These are phyloP conservation scores for thale cress (Arabidopsis thaliana) DNA, from an alignment of 345 rosid genomes.

Conservation along the genomic window TAIR10.1 NC_003076.8:17453501-17454000, in stretches of 20 bases:
- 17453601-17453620: constrained; percentile 16
- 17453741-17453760: not conserved
- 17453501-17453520: too few species aligned
- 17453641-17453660: constrained; percentile 55
- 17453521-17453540: too few species aligned
- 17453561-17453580: not conserved
- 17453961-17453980: constrained; percentile 97
- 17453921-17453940: constrained; percentile 76
- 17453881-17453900: constrained; percentile 80
- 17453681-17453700: constrained; percentile 93
- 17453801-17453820: constrained; percentile 92
- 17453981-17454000: constrained; percentile 75
- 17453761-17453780: not conserved
- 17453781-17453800: not conserved
- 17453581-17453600: constrained; percentile 18
- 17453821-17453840: constrained; percentile 98
- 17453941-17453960: constrained; percentile 88
- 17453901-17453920: constrained; percentile 81
- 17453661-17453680: constrained; percentile 89
- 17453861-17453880: constrained; percentile 88
- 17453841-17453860: constrained; percentile 96
- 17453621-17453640: not conserved
- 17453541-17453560: not conserved
- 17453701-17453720: constrained; percentile 95
- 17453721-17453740: constrained; percentile 56